A percentile compares a stretch with the other conserved stretches of the same genome.
Conservation (phyloP, 2,329 filamentous ascomycete species). For the Aspergillus flavus region DNA sequence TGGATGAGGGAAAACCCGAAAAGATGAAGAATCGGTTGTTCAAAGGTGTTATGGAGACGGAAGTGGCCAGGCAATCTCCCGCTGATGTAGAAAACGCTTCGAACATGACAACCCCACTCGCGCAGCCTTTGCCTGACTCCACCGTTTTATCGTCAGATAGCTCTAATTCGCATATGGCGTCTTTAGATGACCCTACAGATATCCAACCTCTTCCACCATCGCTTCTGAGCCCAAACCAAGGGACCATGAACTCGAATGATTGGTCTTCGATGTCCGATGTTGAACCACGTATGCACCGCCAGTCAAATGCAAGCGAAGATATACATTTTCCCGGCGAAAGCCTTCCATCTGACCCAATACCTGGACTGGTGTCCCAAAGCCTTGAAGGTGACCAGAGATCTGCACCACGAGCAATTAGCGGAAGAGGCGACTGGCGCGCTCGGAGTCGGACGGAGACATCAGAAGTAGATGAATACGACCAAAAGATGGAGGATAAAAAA, state of each 20-base stretch:
- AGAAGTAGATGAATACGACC: constrained; percentile 42
- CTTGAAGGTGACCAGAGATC: constrained; percentile 39
- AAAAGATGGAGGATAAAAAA: constrained; percentile 45
- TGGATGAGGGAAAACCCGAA: constrained; percentile 37
- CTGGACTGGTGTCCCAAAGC: constrained; percentile 25
- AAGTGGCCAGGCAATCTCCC: constrained; percentile 32
- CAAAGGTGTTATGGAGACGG: constrained; percentile 45
- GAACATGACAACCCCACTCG: constrained; percentile 59
- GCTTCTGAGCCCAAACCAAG: constrained; percentile 41
- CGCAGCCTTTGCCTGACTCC: constrained; percentile 50
- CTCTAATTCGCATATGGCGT: constrained; percentile 31
- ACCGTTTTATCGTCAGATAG: constrained; percentile 35
- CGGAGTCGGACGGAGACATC: constrained; percentile 29
- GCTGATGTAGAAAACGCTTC: constrained; percentile 54
- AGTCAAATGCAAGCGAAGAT: constrained; percentile 31
- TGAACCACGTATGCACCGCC: constrained; percentile 23
- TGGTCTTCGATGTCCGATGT: constrained; percentile 34
- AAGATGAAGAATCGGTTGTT: constrained; percentile 48
- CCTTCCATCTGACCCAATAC: constrained; percentile 26
- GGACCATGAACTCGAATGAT: constrained; percentile 30
- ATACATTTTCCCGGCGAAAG: constrained; percentile 22
- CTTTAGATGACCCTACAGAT: constrained; percentile 37
- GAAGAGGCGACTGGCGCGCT: constrained; percentile 41
- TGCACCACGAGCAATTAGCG: constrained; percentile 44
- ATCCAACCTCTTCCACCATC: constrained; percentile 48